A percentile compares a stretch with the other conserved stretches of the same genome.
phyloP scores from a whole-genome alignment of 2,329 filamentous ascomycete species.

The Cladorrhinum sp. region DNA sequence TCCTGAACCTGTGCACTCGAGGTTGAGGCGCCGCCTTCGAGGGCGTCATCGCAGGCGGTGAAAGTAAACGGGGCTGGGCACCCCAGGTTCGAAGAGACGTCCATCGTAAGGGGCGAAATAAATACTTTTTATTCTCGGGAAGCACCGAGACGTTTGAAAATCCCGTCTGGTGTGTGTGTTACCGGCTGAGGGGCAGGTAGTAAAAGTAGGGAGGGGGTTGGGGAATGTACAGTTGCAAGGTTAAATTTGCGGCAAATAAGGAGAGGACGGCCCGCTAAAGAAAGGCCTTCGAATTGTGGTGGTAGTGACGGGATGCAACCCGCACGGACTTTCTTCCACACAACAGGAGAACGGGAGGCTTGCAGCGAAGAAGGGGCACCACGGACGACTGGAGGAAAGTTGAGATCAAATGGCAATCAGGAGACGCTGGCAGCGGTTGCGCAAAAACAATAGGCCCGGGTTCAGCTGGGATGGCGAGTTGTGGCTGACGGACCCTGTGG shows the following conservation, averaged over 20 bases:
- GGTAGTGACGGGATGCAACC: neutral
- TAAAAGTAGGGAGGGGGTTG: neutral
- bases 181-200: neutral
- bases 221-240: neutral
- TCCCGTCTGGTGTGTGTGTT: neutral
- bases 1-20: slow-evolving; percentile 40
- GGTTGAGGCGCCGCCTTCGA: slow-evolving; percentile 39
- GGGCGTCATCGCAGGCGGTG: slow-evolving; percentile 30
- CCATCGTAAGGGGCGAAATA: slow-evolving; percentile 15
- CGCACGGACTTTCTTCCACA: neutral
- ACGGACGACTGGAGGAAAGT: neutral
- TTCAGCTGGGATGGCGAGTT: neutral
- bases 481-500: neutral
- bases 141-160: neutral
- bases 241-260: neutral
- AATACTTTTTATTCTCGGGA: neutral
- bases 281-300: neutral
- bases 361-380: neutral
- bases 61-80: slow-evolving; percentile 25
- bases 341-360: neutral
- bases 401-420: neutral
- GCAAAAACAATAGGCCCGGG: neutral
- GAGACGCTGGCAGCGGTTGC: neutral
- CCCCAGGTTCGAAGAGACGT: slow-evolving; percentile 24
- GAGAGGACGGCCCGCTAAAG: neutral